Evolutionary conservation across 306 rosid species (phyloP).

Genomic region (Dryas drummondii): DNA sequence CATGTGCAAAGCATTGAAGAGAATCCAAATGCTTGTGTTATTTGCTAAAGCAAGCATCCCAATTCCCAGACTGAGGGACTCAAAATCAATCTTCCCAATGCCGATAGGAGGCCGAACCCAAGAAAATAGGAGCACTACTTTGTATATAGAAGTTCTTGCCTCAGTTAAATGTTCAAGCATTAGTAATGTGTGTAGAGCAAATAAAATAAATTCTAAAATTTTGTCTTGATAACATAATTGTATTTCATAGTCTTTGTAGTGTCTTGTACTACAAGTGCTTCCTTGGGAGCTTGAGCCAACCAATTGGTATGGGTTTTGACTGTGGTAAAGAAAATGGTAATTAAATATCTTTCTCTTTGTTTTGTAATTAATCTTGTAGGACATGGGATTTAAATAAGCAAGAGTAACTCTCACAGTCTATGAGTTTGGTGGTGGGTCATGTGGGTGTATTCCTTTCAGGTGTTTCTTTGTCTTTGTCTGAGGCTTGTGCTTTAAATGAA

Average conservation of each 20-base stretch:
- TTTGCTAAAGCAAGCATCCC: slow-evolving; percentile 36
- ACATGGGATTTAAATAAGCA: neutral
- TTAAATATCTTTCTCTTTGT: neutral
- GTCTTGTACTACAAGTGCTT: neutral
- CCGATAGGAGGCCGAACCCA: slow-evolving; percentile 20
- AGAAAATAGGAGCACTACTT: slow-evolving; percentile 28
- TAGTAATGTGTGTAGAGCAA: slow-evolving; percentile 41
- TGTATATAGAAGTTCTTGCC: slow-evolving; percentile 53
- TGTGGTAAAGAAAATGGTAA: slow-evolving; percentile 3
- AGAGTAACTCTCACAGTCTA: slow-evolving; percentile 10
- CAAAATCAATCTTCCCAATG: slow-evolving; percentile 14
- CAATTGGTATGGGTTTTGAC: slow-evolving; percentile 3
- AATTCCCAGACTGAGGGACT: slow-evolving; percentile 23
- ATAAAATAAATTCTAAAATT: slow-evolving; percentile 39
- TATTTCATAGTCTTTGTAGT: slow-evolving; percentile 3
- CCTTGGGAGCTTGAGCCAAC: neutral
- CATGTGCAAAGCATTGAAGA: slow-evolving; percentile 86
- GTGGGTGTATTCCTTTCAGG: slow-evolving; percentile 12
- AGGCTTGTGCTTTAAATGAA: slow-evolving; percentile 14
- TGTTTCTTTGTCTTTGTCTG: slow-evolving; percentile 23
- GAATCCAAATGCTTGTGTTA: slow-evolving; percentile 85
- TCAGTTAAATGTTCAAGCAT: slow-evolving; percentile 29
- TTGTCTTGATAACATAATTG: slow-evolving; percentile 26
- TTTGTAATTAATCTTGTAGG: neutral
- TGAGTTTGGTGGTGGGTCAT: slow-evolving; percentile 30